Conservation (phyloP, 306 rosid genomes). For the Cucumis cinereus region DNA sequence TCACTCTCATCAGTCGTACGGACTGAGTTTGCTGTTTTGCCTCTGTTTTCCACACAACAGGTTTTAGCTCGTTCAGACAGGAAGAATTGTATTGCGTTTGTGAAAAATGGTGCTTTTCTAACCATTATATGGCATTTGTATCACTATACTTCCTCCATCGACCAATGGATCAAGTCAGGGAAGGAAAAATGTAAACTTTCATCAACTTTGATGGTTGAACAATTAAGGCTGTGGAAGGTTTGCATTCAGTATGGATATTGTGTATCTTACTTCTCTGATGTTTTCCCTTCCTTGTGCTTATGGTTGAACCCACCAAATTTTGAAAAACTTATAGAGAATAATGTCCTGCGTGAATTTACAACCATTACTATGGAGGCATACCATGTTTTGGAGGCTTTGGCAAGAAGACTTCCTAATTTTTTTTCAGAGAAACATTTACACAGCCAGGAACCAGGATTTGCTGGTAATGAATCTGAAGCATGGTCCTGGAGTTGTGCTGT, state of each 20-base stretch:
- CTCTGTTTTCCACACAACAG: conserved; percentile 26
- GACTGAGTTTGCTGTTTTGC: conserved; percentile 20
- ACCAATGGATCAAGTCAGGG: conserved; percentile 65
- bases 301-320: conserved; percentile 76
- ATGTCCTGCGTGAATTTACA: conserved; percentile 46
- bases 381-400: conserved; percentile 76
- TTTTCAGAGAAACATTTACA: conserved; percentile 38
- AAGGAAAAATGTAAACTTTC: conserved; percentile 55
- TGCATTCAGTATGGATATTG: conserved; percentile 81
- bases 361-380: conserved; percentile 65
- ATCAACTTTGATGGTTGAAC: conserved; percentile 76
- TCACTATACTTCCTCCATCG: conserved; percentile 49
- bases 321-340: conserved; percentile 38
- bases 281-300: conserved; percentile 63
- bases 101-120: conserved; percentile 57
- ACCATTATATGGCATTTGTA: conserved; percentile 69
- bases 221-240: conserved; percentile 80
- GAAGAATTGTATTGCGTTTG: conserved; percentile 44
- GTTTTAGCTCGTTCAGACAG: conserved; percentile 58
- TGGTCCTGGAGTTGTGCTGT: conserved; percentile 91
- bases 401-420: conserved; percentile 62
- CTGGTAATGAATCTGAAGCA: conserved; percentile 37
- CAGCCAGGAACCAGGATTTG: conserved; percentile 19
- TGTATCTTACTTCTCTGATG: conserved; percentile 54
- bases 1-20: neutral